Base-by-base conservation (phyloP, 257 asterid genomes). In the Henckelia pumila region DNA sequence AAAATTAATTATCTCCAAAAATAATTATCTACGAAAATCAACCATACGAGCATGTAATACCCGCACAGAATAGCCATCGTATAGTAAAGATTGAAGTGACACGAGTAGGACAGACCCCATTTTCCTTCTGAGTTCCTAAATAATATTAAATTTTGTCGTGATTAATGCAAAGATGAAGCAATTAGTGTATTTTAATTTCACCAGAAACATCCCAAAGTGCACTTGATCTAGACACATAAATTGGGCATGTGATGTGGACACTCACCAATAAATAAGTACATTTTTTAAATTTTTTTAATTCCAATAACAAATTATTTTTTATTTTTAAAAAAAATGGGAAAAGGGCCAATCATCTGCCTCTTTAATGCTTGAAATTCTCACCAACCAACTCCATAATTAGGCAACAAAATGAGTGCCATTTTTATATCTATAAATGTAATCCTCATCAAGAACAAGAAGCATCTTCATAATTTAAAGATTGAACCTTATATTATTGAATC, bases 371-470 rank as follows among this genome's bases (percentile, higher is more conserved):
- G 85, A 75, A 73, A 63, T 73, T 67, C 75, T 47, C 79, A 82
- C 85, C 86, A 79, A 77, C 83, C 8, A 44, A 16, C 8, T 80
- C 75, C 68, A 76, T 68, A 77, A 81, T 84, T 78, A 60, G 33
- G 64, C 21, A 35, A 77, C 63, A 70, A 75, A 59, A 73, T 17
- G 9, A 62, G 44, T 11, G 63, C 13, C 30, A 30, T 25, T n/a
- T 59, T 64, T 26, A 23, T 49, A 37, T 58, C 33, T 61, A 25
- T 52, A 57, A 25, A 68, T 75, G 57, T 68, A 29, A 63, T 59
- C 67, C 57, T 63, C 70, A 57, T 64, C 17, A 62, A 21, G 56
- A 40, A 69, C 11, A 62, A 21, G 47, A 40, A 65, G 73, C 68
- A 73, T 63, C 70, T 74, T 74, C 76, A 68, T 44, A 16, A 44